A percentile compares a stretch with the other conserved stretches of the same genome.
phyloP scores from a whole-genome alignment of 1,284 basidiomycete species.

The Papiliotrema fonsecae region DNA sequence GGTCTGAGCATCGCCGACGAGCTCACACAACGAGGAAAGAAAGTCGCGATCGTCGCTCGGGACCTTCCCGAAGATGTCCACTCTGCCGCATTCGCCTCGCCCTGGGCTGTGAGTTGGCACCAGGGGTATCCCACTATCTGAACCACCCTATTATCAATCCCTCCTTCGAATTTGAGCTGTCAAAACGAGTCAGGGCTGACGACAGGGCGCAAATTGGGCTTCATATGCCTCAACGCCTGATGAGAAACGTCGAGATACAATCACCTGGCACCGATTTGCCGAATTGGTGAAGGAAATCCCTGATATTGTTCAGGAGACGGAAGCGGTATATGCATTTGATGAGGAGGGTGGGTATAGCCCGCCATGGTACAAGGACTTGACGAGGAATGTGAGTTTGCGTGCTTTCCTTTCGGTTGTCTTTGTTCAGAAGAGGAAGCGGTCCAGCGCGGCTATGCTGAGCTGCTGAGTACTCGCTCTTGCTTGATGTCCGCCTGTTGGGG shows the following conservation, averaged over 20 bases:
- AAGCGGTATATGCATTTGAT: constrained; percentile 5
- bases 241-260: constrained; percentile 47
- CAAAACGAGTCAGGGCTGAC: neutral
- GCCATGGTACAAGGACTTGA: constrained; percentile 13
- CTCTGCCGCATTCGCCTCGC: constrained; percentile 60
- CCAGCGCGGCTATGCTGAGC: neutral
- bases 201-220: constrained; percentile 63
- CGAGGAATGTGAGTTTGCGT: constrained; percentile 7
- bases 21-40: constrained; percentile 49
- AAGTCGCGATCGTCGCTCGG: constrained; percentile 59
- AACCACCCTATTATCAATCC: neutral
- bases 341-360: constrained; percentile 1
- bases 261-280: constrained; percentile 49
- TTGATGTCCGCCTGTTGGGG: too few species aligned
- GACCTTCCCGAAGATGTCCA: constrained; percentile 61
- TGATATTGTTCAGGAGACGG: constrained; percentile 17
- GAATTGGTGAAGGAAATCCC: constrained; percentile 38
- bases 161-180: neutral
- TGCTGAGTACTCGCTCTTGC: neutral
- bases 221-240: constrained; percentile 53
- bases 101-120: constrained; percentile 59
- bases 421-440: too few species aligned
- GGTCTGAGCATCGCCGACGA: constrained; percentile 50
- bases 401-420: neutral
- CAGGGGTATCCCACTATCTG: neutral